Conservation (phyloP, 179 eudicot genomes). For the Kewa caespitosa region DNA sequence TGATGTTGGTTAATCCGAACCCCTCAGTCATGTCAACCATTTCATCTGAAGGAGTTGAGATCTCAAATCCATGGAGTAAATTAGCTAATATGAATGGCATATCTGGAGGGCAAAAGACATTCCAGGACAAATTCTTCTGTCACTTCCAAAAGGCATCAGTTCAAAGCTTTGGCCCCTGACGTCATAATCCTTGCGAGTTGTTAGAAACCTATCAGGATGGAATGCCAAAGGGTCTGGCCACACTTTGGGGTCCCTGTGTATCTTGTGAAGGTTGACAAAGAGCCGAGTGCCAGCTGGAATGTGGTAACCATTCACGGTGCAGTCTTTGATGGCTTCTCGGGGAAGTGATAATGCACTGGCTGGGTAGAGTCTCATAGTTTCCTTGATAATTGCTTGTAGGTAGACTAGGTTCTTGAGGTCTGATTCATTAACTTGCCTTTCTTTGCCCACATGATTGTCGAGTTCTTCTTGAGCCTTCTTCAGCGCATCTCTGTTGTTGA, state of each 20-base stretch:
- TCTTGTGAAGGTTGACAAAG: constrained; percentile 19
- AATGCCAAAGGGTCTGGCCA: constrained; percentile 18
- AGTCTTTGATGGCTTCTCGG: constrained; percentile 21
- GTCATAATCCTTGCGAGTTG: constrained; percentile 18
- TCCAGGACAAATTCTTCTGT: constrained; percentile 24
- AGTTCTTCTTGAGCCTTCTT: constrained; percentile 18
- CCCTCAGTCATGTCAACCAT: constrained; percentile 22
- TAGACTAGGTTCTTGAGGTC: constrained; percentile 19
- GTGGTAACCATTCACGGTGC: constrained; percentile 20
- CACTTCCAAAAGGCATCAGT: constrained; percentile 22
- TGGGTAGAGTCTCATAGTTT: constrained; percentile 22
- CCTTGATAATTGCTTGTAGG: constrained; percentile 24
- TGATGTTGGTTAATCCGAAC: constrained; percentile 19
- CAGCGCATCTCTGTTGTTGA: constrained; percentile 14
- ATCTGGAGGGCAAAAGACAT: constrained; percentile 17
- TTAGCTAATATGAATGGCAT: constrained; percentile 18
- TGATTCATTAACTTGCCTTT: constrained; percentile 18
- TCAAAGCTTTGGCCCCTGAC: constrained; percentile 13
- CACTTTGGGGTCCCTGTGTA: constrained; percentile 14
- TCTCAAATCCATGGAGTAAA: constrained; percentile 20
- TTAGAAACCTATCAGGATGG: constrained; percentile 21
- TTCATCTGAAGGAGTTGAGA: constrained; percentile 12
- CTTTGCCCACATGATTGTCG: constrained; percentile 15
- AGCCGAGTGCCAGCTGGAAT: constrained; percentile 18
- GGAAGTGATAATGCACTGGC: constrained; percentile 13